phyloP scores from a whole-genome alignment of 2,329 filamentous ascomycete species.

The Aspergillus chevalieri region DNA sequence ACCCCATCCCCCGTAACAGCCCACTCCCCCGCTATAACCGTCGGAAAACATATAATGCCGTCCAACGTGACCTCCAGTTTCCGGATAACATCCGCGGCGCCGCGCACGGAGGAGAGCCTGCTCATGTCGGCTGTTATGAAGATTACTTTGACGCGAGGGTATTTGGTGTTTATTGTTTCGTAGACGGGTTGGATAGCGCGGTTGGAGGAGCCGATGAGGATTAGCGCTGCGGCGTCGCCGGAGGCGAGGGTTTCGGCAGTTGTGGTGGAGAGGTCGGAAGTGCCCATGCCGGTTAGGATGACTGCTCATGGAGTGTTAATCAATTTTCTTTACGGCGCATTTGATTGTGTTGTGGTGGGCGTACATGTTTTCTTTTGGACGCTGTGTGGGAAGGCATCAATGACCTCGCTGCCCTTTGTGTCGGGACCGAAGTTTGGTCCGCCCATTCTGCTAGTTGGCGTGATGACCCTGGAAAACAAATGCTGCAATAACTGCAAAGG shows the following conservation, averaged over 20 bases:
- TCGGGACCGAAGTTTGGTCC: constrained; percentile 3
- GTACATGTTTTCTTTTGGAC: constrained; percentile 27
- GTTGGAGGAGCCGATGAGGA: constrained; percentile 22
- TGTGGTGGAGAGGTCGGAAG: constrained; percentile 18
- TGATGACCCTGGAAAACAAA: background rate
- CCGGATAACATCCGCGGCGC: constrained; percentile 12
- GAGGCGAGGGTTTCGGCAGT: constrained; percentile 23
- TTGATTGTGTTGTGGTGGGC: background rate
- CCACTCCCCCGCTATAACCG: constrained; percentile 14
- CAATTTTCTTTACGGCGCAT: background rate
- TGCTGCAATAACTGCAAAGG: background rate
- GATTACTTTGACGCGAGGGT: constrained; percentile 14
- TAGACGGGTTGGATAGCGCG: constrained; percentile 20
- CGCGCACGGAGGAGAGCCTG: constrained; percentile 11
- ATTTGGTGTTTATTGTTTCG: constrained; percentile 16
- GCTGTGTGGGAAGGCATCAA: constrained; percentile 19
- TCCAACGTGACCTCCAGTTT: constrained; percentile 14
- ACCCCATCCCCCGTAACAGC: constrained; percentile 16
- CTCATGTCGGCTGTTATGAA: constrained; percentile 13
- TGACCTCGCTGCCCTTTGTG: constrained; percentile 26
- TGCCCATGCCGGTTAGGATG: constrained; percentile 20
- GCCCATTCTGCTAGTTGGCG: background rate
- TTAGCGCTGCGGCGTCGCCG: constrained; percentile 20
- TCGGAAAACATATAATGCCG: constrained; percentile 17
- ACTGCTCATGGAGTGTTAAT: constrained; percentile 11